Base-by-base conservation (phyloP, 495 filamentous ascomycete genomes). In the Letharia columbiana region DNA sequence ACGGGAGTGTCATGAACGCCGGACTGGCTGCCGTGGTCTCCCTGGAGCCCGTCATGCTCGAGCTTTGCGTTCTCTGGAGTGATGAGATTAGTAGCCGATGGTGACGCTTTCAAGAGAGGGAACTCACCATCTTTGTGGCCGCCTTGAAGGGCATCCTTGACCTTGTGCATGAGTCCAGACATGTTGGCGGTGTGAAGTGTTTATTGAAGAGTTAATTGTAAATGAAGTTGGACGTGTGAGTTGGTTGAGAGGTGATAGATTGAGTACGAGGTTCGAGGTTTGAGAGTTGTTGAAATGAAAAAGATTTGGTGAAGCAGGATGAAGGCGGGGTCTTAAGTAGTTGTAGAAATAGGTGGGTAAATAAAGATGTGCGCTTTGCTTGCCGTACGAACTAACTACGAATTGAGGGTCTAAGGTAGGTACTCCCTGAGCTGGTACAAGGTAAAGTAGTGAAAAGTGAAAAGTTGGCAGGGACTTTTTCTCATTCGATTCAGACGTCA, bases 81-180 rank as follows among this genome's bases (percentile, higher is more conserved):
- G 33, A 15, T 31, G 56, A 8, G 10, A 52, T 37, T 18, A 50
- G 35, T 18, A 50, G 35, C 45, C 58, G 39, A 47, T 44, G 17
- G 28, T 63, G 35, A 52, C 15, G 9, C 6, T 57, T 37, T 33
- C 5, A 57, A 50, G 42, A 61, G 20, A 18, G 23, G 28, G 10
- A 20, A 20, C 39, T 1, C 2, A 45, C 39, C 59, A 61, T 41
- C 23, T 31, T 68, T 63, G 65, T 79, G 72, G 74, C 83, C 76
- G 63, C 76, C 70, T 63, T 81, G 77, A 65, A 91, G 68, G 71
- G 82, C 86, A 45, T 90, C 84, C 78, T 90, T 91, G 76, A 89
- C 80, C 71, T 91, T 91, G 80, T 91, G 82, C 70, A 89, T 73
- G 67, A 91, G 75, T 66, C 78, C 74, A 35, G 86, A 88, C 87